These are phyloP conservation scores for Beauveria varroae DNA, from an alignment of 2,329 filamentous ascomycete genomes.

Conservation along the genomic window DNA sequence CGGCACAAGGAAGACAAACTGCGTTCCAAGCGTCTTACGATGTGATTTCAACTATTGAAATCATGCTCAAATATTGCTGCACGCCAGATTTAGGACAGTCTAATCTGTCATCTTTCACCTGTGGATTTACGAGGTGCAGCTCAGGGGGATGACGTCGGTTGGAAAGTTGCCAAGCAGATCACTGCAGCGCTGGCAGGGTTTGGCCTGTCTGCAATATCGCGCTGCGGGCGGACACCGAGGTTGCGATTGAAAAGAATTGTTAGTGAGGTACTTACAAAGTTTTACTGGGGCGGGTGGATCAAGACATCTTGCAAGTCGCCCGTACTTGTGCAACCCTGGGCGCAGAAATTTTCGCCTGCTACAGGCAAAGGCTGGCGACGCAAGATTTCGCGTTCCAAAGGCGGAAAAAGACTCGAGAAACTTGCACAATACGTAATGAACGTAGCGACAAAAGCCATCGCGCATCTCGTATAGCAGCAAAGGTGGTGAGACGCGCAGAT, in stretches of 20 bases:
- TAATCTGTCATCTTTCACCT: neutral
- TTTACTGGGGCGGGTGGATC: neutral
- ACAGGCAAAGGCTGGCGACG: too few relatives aligned
- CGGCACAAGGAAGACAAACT: neutral
- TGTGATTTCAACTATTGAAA: neutral
- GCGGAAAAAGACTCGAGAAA: neutral
- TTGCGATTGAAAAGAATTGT: constrained; percentile 24
- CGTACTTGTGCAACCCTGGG: constrained; percentile 22
- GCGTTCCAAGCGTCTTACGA: neutral
- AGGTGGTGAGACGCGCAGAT: constrained; percentile 2
- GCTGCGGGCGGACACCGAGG: neutral
- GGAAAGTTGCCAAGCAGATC: neutral
- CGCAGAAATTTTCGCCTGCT: constrained; percentile 24
- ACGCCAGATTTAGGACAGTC: too few relatives aligned
- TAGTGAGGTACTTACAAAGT: constrained; percentile 26
- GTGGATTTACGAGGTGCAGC: too few relatives aligned
- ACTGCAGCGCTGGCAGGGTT: neutral
- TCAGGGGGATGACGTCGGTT: neutral
- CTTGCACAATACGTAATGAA: neutral
- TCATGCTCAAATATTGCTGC: neutral
- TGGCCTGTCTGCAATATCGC: neutral
- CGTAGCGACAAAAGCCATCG: neutral
- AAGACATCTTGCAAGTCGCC: neutral
- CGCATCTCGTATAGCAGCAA: neutral
- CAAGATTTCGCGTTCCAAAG: neutral